phyloP scores from a whole-genome alignment of 768 basidiomycete genomes.

The Psilocybe cubensis region DNA sequence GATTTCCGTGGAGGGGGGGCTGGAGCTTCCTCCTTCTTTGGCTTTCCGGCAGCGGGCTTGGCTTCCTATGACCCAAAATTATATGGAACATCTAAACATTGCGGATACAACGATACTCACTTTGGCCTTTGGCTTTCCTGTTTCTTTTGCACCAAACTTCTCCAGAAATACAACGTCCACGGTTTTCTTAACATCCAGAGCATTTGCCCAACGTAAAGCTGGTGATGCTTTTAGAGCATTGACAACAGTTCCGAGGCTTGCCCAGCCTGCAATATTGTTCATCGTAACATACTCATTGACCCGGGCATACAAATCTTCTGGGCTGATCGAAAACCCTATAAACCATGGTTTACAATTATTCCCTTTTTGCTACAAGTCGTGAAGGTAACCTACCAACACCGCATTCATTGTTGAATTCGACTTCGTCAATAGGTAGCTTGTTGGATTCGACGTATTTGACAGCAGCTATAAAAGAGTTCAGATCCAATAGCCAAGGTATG shows the following conservation, averaged over 20 bases:
- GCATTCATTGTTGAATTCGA: constrained; percentile 75
- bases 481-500: neutral
- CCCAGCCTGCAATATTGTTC: constrained; percentile 71
- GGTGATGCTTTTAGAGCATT: constrained; percentile 63
- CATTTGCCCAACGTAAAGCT: constrained; percentile 79
- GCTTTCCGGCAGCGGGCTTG: constrained; percentile 35
- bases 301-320: constrained; percentile 59
- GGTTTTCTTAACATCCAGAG: constrained; percentile 82
- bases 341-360: neutral
- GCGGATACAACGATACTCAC: constrained; percentile 38
- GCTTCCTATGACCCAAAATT: constrained; percentile 43
- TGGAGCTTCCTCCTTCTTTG: constrained; percentile 27
- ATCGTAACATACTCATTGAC: constrained; percentile 62
- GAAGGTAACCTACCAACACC: constrained; percentile 71
- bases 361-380: neutral
- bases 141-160: constrained; percentile 74
- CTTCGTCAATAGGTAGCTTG: constrained; percentile 62
- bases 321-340: constrained; percentile 78
- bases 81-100: neutral
- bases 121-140: constrained; percentile 68
- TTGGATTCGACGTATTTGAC: constrained; percentile 73
- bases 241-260: constrained; percentile 68
- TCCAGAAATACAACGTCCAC: constrained; percentile 71
- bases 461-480: constrained; percentile 53
- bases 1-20: constrained; percentile 50